A percentile compares a stretch with the other conserved stretches of the same genome.
Conservation (phyloP, 1,139 yeast genomes). For the Saccharomyces hybrid region DNA sequence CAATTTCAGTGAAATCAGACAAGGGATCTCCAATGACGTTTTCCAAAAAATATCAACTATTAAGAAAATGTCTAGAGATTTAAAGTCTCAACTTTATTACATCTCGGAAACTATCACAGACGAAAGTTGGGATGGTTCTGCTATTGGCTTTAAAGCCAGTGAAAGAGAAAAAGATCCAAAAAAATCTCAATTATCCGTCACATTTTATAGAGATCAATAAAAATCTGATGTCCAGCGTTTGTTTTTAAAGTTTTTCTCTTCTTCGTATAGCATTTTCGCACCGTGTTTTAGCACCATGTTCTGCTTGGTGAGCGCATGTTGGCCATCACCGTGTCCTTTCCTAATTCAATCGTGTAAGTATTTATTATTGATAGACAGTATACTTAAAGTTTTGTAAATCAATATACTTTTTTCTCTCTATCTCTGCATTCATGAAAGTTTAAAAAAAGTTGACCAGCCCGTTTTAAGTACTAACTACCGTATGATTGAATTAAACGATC, state of each 20-base stretch:
- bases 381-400: background rate
- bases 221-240: background rate
- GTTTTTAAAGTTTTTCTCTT: no score
- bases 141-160: background rate
- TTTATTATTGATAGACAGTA: background rate
- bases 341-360: background rate
- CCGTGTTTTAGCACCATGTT: background rate
- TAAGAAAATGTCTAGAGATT: background rate
- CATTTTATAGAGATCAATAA: background rate
- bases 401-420: background rate
- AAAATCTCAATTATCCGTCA: background rate
- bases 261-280: background rate
- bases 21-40: background rate
- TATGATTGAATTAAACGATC: no score
- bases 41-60: background rate
- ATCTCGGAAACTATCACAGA: background rate
- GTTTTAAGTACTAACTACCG: no score
- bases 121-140: background rate
- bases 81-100: background rate
- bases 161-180: background rate
- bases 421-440: background rate
- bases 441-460: no score
- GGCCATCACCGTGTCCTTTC: background rate
- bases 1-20: background rate
- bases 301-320: background rate